These are phyloP conservation scores for Debaryomyces robertsiae DNA, from an alignment of 1,139 yeast species.

Conservation along the genomic window DNA sequence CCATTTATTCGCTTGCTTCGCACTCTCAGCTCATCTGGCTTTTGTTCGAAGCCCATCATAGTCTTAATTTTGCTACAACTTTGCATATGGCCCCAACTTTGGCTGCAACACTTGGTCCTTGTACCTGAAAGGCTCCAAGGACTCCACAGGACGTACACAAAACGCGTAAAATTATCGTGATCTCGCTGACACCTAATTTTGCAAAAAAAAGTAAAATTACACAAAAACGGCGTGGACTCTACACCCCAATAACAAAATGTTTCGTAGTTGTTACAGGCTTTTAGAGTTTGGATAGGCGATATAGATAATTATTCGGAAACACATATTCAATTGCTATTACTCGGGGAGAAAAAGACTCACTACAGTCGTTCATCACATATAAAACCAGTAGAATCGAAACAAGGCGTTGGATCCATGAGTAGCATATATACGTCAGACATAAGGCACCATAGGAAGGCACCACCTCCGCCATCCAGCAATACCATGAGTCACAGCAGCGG, in stretches of 20 bases:
- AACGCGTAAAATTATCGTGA: conserved; percentile 8
- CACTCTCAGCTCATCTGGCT: no score
- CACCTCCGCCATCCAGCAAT: conserved; percentile 38
- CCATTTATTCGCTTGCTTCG: no score
- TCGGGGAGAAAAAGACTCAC: conserved; percentile 5
- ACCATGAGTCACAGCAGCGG: conserved; percentile 9
- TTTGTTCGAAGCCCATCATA: no score
- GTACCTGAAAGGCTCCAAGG: neutral
- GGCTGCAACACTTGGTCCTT: no score
- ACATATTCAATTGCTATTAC: conserved; percentile 1
- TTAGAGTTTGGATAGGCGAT: neutral
- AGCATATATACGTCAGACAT: conserved; percentile 51
- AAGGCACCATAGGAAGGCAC: conserved; percentile 49
- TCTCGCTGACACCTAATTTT: no score
- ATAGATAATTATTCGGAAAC: neutral
- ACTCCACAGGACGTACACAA: conserved; percentile 2
- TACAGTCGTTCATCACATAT: neutral
- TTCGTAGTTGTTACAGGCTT: conserved; percentile 2
- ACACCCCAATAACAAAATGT: conserved; percentile 4
- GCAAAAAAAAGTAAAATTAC: conserved; percentile 1
- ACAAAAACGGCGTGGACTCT: conserved; percentile 7
- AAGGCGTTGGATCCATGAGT: conserved; percentile 33
- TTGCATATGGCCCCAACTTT: no score
- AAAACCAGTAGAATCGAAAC: neutral
- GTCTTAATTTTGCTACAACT: no score